phyloP scores from a whole-genome alignment of 768 basidiomycete genomes.

The Boletus coccyginus region DNA sequence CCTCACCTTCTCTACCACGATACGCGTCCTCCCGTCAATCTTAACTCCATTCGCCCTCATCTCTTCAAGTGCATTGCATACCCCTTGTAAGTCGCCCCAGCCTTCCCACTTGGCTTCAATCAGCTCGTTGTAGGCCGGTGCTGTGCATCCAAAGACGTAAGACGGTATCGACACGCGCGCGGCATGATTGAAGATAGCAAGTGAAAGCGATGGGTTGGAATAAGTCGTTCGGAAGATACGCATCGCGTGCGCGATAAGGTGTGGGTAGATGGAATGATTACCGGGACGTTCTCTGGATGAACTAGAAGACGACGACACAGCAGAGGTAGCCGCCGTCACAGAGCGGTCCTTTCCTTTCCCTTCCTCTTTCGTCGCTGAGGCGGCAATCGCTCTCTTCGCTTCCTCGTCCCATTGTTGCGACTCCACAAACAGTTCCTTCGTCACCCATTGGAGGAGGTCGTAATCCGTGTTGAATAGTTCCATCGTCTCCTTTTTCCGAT shows the following conservation, averaged over 20 bases:
- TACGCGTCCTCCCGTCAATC: slow-evolving; percentile 57
- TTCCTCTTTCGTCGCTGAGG: slow-evolving; percentile 2
- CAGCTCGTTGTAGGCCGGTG: slow-evolving; percentile 84
- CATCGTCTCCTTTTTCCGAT: slow-evolving; percentile 72
- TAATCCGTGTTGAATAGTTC: slow-evolving; percentile 64
- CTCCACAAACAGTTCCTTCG: slow-evolving; percentile 64
- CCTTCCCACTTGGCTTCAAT: slow-evolving; percentile 81
- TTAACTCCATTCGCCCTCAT: slow-evolving; percentile 80
- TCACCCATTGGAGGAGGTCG: slow-evolving; percentile 72
- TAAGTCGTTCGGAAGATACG: slow-evolving; percentile 75
- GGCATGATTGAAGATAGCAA: slow-evolving; percentile 81
- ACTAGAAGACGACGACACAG: neutral
- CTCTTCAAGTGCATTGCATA: slow-evolving; percentile 70
- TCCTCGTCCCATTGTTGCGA: slow-evolving; percentile 49
- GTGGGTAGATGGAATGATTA: slow-evolving; percentile 68
- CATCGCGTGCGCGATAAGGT: slow-evolving; percentile 77
- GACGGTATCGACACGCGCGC: slow-evolving; percentile 70
- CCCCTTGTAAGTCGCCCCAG: slow-evolving; percentile 79
- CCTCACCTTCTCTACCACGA: slow-evolving; percentile 60
- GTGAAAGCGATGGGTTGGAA: slow-evolving; percentile 73
- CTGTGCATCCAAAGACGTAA: slow-evolving; percentile 89
- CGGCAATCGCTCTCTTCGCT: slow-evolving; percentile 38
- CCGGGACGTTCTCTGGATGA: slow-evolving; percentile 32
- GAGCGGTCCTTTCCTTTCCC: neutral
- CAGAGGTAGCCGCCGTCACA: neutral